These are phyloP conservation scores for Pythium volutum DNA, from an alignment of 352 stramenopile species.

Conservation along the genomic window DNA sequence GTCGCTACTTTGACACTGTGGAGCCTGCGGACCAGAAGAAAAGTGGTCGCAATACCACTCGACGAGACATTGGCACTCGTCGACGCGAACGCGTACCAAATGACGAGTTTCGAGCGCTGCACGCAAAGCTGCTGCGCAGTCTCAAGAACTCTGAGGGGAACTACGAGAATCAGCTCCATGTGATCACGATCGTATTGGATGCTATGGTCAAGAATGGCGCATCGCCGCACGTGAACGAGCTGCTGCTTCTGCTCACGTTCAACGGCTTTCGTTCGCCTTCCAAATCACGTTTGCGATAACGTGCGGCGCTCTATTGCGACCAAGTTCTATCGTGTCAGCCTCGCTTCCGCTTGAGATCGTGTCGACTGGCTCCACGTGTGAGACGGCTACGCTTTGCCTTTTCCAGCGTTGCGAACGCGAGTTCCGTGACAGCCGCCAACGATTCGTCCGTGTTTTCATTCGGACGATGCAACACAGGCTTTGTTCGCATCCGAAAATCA, in stretches of 20 bases:
- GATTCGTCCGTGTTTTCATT: slow-evolving; percentile 29
- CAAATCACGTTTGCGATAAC: slow-evolving; percentile 2
- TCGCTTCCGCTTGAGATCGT: slow-evolving; percentile 10
- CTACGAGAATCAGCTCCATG: slow-evolving; percentile 62
- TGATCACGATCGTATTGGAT: slow-evolving; percentile 69
- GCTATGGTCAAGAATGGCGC: slow-evolving; percentile 71
- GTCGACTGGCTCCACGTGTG: neutral
- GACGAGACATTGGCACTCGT: neutral
- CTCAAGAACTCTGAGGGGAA: slow-evolving; percentile 44
- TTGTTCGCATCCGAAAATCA: slow-evolving; percentile 25
- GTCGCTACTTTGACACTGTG: slow-evolving; percentile 30
- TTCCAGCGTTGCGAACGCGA: slow-evolving; percentile 12
- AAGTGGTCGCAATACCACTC: neutral
- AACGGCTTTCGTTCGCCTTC: slow-evolving; percentile 54
- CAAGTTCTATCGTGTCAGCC: neutral
- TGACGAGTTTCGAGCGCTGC: slow-evolving; percentile 9
- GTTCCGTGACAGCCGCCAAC: neutral
- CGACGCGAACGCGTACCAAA: slow-evolving; percentile 7
- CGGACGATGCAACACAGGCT: slow-evolving; percentile 21
- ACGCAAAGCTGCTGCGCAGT: slow-evolving; percentile 28
- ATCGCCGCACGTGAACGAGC: slow-evolving; percentile 62
- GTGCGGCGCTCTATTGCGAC: neutral
- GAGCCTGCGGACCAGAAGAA: neutral
- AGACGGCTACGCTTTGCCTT: slow-evolving; percentile 2
- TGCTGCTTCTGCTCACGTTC: slow-evolving; percentile 73